Base-by-base conservation (phyloP, 2,329 filamentous ascomycete genomes). In the Talaromyces sp. region DNA sequence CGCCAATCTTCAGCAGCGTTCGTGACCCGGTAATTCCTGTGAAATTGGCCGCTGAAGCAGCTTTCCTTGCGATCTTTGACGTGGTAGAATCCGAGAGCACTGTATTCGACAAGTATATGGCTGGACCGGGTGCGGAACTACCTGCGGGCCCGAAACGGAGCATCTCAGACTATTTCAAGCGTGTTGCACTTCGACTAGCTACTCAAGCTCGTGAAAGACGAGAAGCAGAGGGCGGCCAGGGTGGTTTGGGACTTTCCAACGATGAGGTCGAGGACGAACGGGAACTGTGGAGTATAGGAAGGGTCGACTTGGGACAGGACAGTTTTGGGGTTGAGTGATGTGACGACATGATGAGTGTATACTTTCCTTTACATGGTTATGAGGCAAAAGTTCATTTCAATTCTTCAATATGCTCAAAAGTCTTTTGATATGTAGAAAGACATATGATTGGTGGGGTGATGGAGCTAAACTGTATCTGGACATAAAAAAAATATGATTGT, bases 81-180 rank as follows among this genome's bases (percentile, higher is more conserved):
- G 93, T 98, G 1, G 92, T 93, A 1, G 92, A 97, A 52, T 90
- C 93, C 68, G 95, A 97, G 74, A 85, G 84, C 66, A 89, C 87
- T 68, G 87, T 97, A 22, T 98, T 97, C 76, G 93, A 97, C 71
- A 93, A 93, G 79, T 98, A 93, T 79, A 89, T 97, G 82, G 83
- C 86, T 10, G 87, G 88, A 0, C 83, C 89, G 1, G 87, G 86
- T 6, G 85, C 86, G 60, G 86, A 87, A 3, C 78, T 97, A 66
- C 84, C 88, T 9, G 79, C 91, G 0, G 89, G 87, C 47, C 88
- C 88, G 19, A 95, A 96, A 84, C 86, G 94, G 70, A 93, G 90
- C 76, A 97, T 99, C 90, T 86, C 89, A 66, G 95, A 99, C 77
- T 99, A 99, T 81, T 98, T 98, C 82, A 97, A 97, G 84, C 85